These are phyloP conservation scores for Fusarium mangiferae DNA, from an alignment of 2,329 filamentous ascomycete species.

Conservation along the genomic window DNA sequence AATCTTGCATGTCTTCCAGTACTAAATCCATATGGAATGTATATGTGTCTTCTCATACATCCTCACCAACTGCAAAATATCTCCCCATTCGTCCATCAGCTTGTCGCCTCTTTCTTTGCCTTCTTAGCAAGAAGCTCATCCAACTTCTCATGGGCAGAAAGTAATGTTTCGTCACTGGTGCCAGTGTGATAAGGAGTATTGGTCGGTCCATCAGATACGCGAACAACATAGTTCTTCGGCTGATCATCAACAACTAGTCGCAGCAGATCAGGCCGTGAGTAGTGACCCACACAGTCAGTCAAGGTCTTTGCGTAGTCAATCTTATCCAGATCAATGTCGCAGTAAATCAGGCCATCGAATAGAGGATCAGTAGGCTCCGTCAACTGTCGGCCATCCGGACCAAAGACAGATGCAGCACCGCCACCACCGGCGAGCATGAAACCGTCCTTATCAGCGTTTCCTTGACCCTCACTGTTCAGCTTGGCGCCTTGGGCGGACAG, in stretches of 20 bases:
- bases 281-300: slow-evolving; percentile 49
- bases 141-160: neutral
- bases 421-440: slow-evolving; percentile 18
- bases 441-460: slow-evolving; percentile 43
- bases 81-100: rapidly evolving
- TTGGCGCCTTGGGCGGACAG: slow-evolving; percentile 52
- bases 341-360: slow-evolving; percentile 50
- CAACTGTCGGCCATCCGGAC: slow-evolving; percentile 44
- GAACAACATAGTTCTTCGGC: neutral
- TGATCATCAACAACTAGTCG: slow-evolving; percentile 39
- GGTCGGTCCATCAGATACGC: neutral
- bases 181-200: slow-evolving; percentile 1
- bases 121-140: neutral
- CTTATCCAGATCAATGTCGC: slow-evolving; percentile 48
- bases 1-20: too few species aligned
- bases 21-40: too few species aligned
- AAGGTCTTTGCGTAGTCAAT: slow-evolving; percentile 41
- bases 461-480: slow-evolving; percentile 41
- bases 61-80: neutral
- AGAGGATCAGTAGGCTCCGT: slow-evolving; percentile 41
- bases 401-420: slow-evolving; percentile 44
- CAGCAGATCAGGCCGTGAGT: slow-evolving; percentile 52
- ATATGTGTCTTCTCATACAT: neutral
- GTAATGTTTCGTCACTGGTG: neutral
- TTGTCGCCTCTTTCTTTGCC: neutral